Evolutionary conservation across 1,139 yeast species (phyloP).

Genomic region (Pichia sp.): DNA sequence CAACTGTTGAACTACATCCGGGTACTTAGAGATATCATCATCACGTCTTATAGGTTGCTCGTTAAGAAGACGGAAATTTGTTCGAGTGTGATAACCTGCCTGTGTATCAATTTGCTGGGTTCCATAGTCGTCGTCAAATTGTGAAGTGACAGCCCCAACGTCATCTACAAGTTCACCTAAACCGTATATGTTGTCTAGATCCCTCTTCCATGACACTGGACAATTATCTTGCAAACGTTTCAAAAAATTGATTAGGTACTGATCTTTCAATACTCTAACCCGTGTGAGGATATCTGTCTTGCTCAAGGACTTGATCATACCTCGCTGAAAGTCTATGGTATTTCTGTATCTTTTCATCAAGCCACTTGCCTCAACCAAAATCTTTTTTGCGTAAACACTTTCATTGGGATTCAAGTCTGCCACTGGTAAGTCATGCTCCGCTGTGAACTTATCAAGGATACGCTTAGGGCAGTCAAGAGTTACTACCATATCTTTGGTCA

Average conservation of each 20-base stretch:
- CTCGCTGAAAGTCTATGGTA: conserved; percentile 20
- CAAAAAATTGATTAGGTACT: conserved; percentile 13
- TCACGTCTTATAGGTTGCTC: conserved; percentile 3
- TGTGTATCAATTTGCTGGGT: conserved; percentile 3
- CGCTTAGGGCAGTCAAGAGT: conserved; percentile 12
- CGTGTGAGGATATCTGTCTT: conserved; percentile 7
- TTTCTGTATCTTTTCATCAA: conserved; percentile 17
- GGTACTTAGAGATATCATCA: neutral
- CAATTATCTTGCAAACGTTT: conserved; percentile 10
- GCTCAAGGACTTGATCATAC: conserved; percentile 6
- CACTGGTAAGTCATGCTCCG: conserved; percentile 9
- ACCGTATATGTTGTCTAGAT: conserved; percentile 14
- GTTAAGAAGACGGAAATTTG: conserved; percentile 5
- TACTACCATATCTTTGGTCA: conserved; percentile 12
- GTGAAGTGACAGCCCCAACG: conserved; percentile 4
- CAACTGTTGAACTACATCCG: neutral
- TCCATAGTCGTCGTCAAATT: neutral
- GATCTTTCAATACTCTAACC: conserved; percentile 13
- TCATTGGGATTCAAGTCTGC: conserved; percentile 15
- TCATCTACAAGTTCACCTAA: conserved; percentile 9
- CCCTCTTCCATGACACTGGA: conserved; percentile 12
- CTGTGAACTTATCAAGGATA: conserved; percentile 1
- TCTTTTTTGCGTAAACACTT: conserved; percentile 11
- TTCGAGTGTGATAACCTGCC: neutral
- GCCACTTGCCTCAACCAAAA: conserved; percentile 21